Evolutionary conservation across 495 filamentous ascomycete genomes (phyloP), one percentile per base, ranked within the genome.

Genomic region (Aspergillus nidulans): DNA sequence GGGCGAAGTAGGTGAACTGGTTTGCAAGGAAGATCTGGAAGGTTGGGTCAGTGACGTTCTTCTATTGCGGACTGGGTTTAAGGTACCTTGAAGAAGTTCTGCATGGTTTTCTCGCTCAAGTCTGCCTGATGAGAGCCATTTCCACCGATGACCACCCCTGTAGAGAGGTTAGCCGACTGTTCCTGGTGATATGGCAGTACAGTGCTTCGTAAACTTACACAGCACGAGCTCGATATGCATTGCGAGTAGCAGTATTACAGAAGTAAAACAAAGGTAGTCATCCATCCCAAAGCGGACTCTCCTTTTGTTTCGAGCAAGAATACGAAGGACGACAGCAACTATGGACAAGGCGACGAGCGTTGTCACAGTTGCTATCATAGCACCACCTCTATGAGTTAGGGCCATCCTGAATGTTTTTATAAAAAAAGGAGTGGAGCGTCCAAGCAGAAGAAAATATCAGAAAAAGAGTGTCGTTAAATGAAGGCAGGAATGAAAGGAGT

Each of bases 1-100:
- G 63, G 16, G 69, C 15, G 61, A 75, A 76, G 61, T 75, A 77
- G 30, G 69, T 66, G 57, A 77, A 69, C 62, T 77, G 69, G 55
- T 72, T 74, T 44, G 71, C 69, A 16, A 77, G 62, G 65, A 77
- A 77, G 56, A 75, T 68, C 74, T 77, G 41, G 10, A 21, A 3
- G n/a, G 18, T 12, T 21, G 30, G n/a, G 25, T 49, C 38, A 49
- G 5, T 25, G 21, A 47, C 61, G 56, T 53, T 39, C 2, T 25
- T 18, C 19, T 23, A 24, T 10, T 20, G 2, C 0, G 3, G 49
- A 23, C 3, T 54, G 48, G n/a, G 32, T 16, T 26, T 9, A 9
- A 3, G 44, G 44, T 66, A 70, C 69, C 65, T 77, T 74, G 48
- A 56, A 67, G 47, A 72, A 75, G 61, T 70, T 67, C 48, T 59